These are phyloP conservation scores for Physcomitrellopsis africana DNA, from an alignment of 225 moss, liverwort and hornwort genomes.

Conservation along the genomic window DNA sequence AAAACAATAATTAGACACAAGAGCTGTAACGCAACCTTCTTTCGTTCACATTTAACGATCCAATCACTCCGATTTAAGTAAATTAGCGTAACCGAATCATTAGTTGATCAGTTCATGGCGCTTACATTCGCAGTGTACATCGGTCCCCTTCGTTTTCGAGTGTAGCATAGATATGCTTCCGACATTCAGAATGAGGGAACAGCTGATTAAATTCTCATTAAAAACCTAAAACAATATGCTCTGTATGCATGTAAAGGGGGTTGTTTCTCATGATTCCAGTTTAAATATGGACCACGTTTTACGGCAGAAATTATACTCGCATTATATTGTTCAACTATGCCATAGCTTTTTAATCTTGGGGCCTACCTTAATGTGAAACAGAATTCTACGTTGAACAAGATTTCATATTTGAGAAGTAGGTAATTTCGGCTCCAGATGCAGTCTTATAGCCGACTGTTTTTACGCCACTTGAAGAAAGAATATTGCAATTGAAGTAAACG, in stretches of 20 bases:
- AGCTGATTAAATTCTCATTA: background rate
- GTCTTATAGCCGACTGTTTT: background rate
- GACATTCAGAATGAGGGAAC: background rate
- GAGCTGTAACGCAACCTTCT: background rate
- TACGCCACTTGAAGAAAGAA: background rate
- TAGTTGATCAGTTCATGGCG: background rate
- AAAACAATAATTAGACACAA: background rate
- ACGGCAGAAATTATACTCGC: too few species aligned
- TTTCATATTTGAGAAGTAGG: background rate
- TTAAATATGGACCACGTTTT: too few species aligned
- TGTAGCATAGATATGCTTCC: background rate
- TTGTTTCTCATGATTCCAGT: too few species aligned
- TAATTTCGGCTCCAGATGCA: background rate
- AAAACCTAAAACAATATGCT: background rate
- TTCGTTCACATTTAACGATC: background rate
- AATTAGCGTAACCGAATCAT: background rate
- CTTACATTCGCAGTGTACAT: background rate
- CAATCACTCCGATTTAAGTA: background rate
- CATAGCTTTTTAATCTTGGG: too few species aligned
- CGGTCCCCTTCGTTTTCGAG: background rate
- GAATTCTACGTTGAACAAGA: background rate
- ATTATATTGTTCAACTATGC: too few species aligned
- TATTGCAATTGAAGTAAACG: background rate
- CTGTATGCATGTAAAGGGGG: background rate
- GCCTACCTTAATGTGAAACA: background rate